Evolutionary conservation across 2,329 filamentous ascomycete species (phyloP).

Genomic region (Sclerotinia borealis): DNA sequence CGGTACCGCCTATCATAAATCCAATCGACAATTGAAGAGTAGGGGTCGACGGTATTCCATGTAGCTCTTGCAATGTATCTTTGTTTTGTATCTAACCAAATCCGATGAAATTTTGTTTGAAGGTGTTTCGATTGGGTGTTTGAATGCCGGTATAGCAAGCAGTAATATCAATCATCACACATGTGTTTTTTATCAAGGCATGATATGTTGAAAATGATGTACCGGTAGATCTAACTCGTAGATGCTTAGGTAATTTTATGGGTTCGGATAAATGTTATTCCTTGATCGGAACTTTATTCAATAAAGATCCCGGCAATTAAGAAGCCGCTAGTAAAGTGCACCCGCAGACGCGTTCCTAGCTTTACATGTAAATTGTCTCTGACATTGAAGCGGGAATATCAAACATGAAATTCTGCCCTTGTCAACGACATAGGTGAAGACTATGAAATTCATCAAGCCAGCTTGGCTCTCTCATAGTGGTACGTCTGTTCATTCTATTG

Average conservation of each 20-base stretch:
- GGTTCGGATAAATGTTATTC: not conserved
- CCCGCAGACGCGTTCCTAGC: constrained; percentile 13
- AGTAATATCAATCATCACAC: not conserved
- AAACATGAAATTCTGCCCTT: constrained; percentile 28
- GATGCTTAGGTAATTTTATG: not conserved
- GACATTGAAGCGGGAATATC: constrained; percentile 11
- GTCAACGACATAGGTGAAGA: constrained; percentile 23
- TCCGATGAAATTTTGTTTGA: not conserved
- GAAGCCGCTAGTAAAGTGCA: not conserved
- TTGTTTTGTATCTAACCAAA: not conserved
- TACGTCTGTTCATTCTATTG: constrained; percentile 36
- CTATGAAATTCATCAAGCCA: constrained; percentile 86
- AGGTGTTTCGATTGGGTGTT: not conserved
- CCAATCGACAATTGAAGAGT: not conserved
- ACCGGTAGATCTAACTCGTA: too few species aligned
- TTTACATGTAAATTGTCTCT: constrained; percentile 9
- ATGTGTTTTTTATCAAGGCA: not conserved
- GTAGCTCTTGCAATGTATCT: not conserved
- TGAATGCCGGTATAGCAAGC: not conserved
- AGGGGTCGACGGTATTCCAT: constrained; percentile 7
- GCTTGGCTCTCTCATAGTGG: constrained; percentile 93
- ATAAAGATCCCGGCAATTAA: not conserved
- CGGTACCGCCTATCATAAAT: not conserved
- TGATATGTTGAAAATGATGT: too few species aligned
- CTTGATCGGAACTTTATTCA: not conserved